phyloP scores from a whole-genome alignment of 805 yeast species.

The Crinitomyces ghanaensis region DNA sequence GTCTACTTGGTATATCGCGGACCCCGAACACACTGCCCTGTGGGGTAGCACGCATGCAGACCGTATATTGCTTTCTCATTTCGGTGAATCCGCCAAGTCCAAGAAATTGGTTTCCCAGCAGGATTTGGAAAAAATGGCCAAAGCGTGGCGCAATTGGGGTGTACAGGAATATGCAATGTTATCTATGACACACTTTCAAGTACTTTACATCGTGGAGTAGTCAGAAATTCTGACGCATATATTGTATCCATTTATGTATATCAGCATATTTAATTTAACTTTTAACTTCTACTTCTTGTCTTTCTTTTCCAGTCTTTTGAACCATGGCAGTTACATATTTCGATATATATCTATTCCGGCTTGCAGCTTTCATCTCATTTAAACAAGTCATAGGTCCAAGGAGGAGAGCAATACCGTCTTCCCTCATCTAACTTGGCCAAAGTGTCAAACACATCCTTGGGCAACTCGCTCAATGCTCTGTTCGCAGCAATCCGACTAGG shows the following conservation, averaged over 20 bases:
- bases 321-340: no score
- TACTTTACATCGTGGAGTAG: no score
- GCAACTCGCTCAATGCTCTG: conserved; percentile 42
- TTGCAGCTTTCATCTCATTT: conserved; percentile 18
- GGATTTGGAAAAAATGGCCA: conserved; percentile 11
- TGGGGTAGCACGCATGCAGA: conserved; percentile 19
- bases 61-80: conserved; percentile 13
- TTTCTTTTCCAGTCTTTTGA: no score
- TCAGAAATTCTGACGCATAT: no score
- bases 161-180: conserved; percentile 12
- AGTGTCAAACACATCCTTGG: conserved; percentile 29
- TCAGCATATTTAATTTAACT: no score
- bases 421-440: conserved; percentile 17
- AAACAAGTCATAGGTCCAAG: conserved; percentile 23
- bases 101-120: conserved; percentile 9
- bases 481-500: conserved; percentile 50
- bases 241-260: no score
- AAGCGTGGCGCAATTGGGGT: conserved; percentile 15
- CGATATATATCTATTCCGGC: no score
- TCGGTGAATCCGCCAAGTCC: conserved; percentile 9
- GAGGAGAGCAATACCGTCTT: conserved; percentile 21
- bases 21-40: conserved; percentile 12
- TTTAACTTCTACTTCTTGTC: no score
- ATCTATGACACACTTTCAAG: conserved; percentile 8
- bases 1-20: conserved; percentile 14